Percentiles rank a stretch among this genome's conserved stretches.
Conservation (phyloP, 345 rosid genomes). For the Isatis tinctoria region DNA sequence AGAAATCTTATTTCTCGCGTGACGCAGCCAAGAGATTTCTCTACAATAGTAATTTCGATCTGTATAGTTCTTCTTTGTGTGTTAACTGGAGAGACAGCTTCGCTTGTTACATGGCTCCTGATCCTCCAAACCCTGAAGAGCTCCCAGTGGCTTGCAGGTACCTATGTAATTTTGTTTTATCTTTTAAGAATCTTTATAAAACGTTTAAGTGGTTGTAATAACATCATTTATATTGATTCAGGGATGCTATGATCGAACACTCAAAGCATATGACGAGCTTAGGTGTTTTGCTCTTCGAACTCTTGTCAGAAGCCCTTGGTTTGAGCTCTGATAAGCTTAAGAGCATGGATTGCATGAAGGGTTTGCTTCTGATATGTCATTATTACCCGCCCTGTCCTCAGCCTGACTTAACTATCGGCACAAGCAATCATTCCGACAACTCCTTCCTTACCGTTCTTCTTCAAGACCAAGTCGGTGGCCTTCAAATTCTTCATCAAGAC, state of each 20-base stretch:
- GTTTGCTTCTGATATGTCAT: slow-evolving; percentile 25
- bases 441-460: slow-evolving; percentile 38
- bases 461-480: slow-evolving; percentile 52
- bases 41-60: slow-evolving; percentile 39
- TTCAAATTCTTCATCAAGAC: slow-evolving; percentile 40
- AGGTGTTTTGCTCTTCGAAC: slow-evolving; percentile 31
- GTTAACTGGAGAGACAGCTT: slow-evolving; percentile 50
- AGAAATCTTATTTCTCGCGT: slow-evolving; percentile 35
- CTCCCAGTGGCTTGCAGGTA: slow-evolving; percentile 54
- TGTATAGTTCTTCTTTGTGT: slow-evolving; percentile 22
- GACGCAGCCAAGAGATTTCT: slow-evolving; percentile 27
- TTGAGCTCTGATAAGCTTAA: slow-evolving; percentile 30
- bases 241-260: slow-evolving; percentile 39
- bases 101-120: slow-evolving; percentile 38
- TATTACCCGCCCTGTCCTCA: slow-evolving; percentile 47
- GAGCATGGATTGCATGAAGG: slow-evolving; percentile 30
- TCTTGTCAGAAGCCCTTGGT: slow-evolving; percentile 47
- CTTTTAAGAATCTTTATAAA: background rate
- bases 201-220: background rate
- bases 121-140: slow-evolving; percentile 39
- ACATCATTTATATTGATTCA: slow-evolving; percentile 6
- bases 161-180: background rate
- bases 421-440: slow-evolving; percentile 31
- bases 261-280: slow-evolving; percentile 28
- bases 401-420: slow-evolving; percentile 42